Conservation (phyloP, 2,329 filamentous ascomycete genomes). For the Pseudogymnoascus sp. region DNA sequence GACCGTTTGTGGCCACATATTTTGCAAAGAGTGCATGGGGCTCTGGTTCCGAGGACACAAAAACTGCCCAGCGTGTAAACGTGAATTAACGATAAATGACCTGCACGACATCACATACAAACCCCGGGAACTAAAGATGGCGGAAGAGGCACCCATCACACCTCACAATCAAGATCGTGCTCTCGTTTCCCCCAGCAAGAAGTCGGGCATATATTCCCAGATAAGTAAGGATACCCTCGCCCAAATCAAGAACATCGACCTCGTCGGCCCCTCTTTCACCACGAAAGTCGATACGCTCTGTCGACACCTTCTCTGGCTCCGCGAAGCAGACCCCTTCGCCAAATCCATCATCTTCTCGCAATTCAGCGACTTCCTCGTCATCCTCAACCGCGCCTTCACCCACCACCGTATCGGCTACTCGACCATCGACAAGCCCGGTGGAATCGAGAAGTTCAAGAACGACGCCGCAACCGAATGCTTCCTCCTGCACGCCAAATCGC, state of each 20-base stretch:
- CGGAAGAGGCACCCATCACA: constrained; percentile 42
- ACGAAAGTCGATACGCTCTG: constrained; percentile 84
- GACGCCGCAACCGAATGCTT: constrained; percentile 74
- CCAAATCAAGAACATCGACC: constrained; percentile 75
- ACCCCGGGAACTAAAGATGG: constrained; percentile 64
- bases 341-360: constrained; percentile 96
- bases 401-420: constrained; percentile 68
- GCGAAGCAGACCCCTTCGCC: constrained; percentile 74
- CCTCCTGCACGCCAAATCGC: constrained; percentile 79
- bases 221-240: constrained; percentile 65
- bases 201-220: constrained; percentile 65
- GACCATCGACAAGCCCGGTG: constrained; percentile 61
- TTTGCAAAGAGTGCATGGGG: constrained; percentile 80
- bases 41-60: constrained; percentile 69
- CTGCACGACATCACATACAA: constrained; percentile 83
- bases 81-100: constrained; percentile 55
- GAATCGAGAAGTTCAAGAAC: constrained; percentile 69
- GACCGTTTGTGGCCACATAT: constrained; percentile 86
- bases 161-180: constrained; percentile 12
- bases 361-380: constrained; percentile 71
- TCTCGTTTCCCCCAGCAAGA: constrained; percentile 15
- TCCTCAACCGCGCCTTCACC: constrained; percentile 64
- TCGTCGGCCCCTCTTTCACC: constrained; percentile 68
- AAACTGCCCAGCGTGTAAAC: constrained; percentile 83
- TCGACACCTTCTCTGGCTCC: constrained; percentile 79